phyloP scores from a whole-genome alignment of 371 early-diverging fungal genomes.

The Actinomucor elegans region DNA sequence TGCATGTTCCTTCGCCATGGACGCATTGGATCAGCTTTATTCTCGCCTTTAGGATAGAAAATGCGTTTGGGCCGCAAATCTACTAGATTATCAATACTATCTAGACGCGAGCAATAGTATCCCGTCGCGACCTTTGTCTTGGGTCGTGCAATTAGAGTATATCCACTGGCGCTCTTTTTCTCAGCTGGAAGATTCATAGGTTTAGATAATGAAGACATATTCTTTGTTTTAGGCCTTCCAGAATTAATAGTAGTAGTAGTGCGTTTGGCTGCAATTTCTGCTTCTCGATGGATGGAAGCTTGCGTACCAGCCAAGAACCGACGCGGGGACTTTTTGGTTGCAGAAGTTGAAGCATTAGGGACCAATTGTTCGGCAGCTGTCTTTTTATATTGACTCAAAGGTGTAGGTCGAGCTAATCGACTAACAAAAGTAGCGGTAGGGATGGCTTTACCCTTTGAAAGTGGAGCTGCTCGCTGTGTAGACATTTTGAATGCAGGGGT shows the following conservation, averaged over 20 bases:
- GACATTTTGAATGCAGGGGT: not conserved
- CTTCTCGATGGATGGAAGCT: not conserved
- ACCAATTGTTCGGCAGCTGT: too few relatives aligned
- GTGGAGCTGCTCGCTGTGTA: not conserved
- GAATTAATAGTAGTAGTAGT: not conserved
- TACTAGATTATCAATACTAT: constrained; percentile 33
- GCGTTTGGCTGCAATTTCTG: not conserved
- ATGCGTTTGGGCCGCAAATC: constrained; percentile 10
- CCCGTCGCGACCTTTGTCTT: constrained; percentile 13
- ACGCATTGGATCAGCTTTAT: constrained; percentile 20
- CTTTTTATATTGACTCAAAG: not conserved
- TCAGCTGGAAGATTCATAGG: not conserved
- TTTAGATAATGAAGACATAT: not conserved
- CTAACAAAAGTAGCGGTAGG: not conserved
- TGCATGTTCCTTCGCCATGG: constrained; percentile 38
- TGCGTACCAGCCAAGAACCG: not conserved
- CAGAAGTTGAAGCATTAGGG: not conserved
- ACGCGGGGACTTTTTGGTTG: not conserved
- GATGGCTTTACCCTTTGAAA: not conserved
- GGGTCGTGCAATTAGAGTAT: constrained; percentile 20
- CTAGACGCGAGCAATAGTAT: constrained; percentile 29
- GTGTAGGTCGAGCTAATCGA: constrained; percentile 3
- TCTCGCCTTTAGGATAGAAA: constrained; percentile 1
- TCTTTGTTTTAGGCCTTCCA: not conserved
- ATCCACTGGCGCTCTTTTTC: constrained; percentile 7